These are phyloP conservation scores for Fonsecaea multimorphosa DNA, from an alignment of 2,329 filamentous ascomycete species.

Conservation along the genomic window DNA sequence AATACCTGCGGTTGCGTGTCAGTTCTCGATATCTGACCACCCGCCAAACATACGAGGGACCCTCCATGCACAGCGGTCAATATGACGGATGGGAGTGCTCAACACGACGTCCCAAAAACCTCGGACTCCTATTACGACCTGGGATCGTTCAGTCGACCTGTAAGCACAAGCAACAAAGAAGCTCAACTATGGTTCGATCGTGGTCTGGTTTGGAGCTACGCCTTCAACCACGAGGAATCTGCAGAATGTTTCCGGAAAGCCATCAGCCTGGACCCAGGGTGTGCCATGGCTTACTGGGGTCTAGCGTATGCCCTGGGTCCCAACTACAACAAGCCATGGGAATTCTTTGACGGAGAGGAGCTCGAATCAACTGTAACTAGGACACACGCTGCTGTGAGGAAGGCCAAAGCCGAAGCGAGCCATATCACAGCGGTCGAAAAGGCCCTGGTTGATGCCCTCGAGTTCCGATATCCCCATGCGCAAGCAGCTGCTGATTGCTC, in stretches of 20 bases:
- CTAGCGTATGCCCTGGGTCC: slow-evolving; percentile 71
- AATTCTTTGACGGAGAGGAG: slow-evolving; percentile 69
- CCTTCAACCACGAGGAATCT: slow-evolving; percentile 51
- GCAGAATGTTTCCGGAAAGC: slow-evolving; percentile 47
- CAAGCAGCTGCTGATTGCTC: slow-evolving; percentile 57
- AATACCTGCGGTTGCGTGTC: background rate
- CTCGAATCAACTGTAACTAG: slow-evolving; percentile 46
- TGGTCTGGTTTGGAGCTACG: slow-evolving; percentile 48
- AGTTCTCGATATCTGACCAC: background rate
- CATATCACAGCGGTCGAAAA: slow-evolving; percentile 60
- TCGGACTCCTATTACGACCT: slow-evolving; percentile 45
- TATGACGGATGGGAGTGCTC: background rate
- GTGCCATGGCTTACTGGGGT: slow-evolving; percentile 51
- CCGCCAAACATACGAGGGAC: background rate
- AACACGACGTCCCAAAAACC: background rate
- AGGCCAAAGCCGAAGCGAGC: slow-evolving; percentile 51
- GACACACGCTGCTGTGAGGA: slow-evolving; percentile 32
- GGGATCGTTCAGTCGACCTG: slow-evolving; percentile 45
- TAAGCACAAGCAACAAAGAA: slow-evolving; percentile 42
- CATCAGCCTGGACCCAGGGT: slow-evolving; percentile 44
- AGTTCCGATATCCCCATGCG: slow-evolving; percentile 64
- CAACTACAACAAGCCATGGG: slow-evolving; percentile 82
- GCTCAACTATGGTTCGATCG: slow-evolving; percentile 50
- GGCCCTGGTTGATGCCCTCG: slow-evolving; percentile 68
- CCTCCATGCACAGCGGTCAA: background rate